These are phyloP conservation scores for Pseudogymnoascus sp. DNA, from an alignment of 2,329 filamentous ascomycete species.

Conservation along the genomic window DNA sequence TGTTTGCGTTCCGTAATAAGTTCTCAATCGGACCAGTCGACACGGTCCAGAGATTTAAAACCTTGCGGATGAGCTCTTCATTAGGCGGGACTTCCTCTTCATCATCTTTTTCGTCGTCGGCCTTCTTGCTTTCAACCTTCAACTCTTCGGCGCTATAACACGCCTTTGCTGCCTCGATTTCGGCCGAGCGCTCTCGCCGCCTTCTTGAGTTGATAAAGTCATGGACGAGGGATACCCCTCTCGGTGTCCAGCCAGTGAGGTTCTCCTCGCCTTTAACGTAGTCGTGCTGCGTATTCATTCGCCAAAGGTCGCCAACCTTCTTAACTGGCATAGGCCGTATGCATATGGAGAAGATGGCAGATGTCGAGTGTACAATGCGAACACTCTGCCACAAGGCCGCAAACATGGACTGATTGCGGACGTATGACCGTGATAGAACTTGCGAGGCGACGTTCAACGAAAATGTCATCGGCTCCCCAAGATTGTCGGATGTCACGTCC, in stretches of 20 bases:
- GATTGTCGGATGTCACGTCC: conserved; percentile 75
- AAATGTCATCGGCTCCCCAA: conserved; percentile 85
- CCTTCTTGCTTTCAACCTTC: not conserved
- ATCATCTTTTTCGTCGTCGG: not conserved
- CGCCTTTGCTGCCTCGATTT: conserved; percentile 69
- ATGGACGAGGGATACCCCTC: conserved; percentile 82
- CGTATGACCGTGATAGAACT: conserved; percentile 73
- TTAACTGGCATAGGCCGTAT: conserved; percentile 87
- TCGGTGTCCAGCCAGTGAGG: conserved; percentile 74
- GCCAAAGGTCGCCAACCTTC: conserved; percentile 86
- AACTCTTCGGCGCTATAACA: conserved; percentile 43
- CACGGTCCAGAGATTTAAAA: conserved; percentile 28
- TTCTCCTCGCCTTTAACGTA: conserved; percentile 95
- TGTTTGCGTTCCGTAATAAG: conserved; percentile 54
- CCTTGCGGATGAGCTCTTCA: conserved; percentile 36
- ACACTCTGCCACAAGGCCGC: conserved; percentile 78
- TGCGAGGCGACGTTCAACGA: conserved; percentile 73
- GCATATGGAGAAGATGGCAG: conserved; percentile 76
- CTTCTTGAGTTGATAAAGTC: conserved; percentile 75
- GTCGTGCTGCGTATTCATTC: conserved; percentile 88
- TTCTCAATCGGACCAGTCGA: conserved; percentile 30
- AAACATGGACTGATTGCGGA: conserved; percentile 80
- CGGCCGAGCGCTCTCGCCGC: conserved; percentile 64
- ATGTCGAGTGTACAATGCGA: conserved; percentile 78
- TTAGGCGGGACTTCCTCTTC: conserved; percentile 15